Conservation (phyloP, 2,329 filamentous ascomycete genomes). For the Verticillium klebahnii region DNA sequence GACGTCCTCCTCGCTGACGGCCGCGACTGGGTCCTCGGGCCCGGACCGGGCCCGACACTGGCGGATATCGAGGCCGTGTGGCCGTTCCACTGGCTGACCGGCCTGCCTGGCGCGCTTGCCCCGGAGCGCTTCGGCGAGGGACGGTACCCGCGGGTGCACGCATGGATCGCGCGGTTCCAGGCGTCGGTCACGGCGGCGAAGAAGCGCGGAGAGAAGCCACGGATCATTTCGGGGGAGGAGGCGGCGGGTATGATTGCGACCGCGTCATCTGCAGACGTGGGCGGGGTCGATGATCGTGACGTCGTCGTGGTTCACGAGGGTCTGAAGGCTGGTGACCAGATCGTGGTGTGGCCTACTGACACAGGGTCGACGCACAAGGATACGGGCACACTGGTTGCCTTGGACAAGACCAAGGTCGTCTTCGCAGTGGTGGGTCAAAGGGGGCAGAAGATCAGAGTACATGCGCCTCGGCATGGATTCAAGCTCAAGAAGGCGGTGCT, state of each 20-base stretch:
- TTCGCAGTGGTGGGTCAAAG: constrained; percentile 43
- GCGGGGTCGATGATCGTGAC: neutral
- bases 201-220: constrained; percentile 25
- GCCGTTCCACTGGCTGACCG: constrained; percentile 61
- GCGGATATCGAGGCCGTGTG: constrained; percentile 68
- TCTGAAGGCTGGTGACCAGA: constrained; percentile 46
- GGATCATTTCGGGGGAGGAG: constrained; percentile 46
- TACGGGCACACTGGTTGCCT: constrained; percentile 46
- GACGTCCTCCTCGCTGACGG: constrained; percentile 59
- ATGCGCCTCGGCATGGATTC: constrained; percentile 59
- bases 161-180: constrained; percentile 61
- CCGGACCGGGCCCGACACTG: constrained; percentile 41
- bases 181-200: constrained; percentile 37
- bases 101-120: constrained; percentile 51
- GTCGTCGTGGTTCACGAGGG: constrained; percentile 31
- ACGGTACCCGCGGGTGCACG: constrained; percentile 55
- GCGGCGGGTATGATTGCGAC: constrained; percentile 42
- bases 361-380: constrained; percentile 57
- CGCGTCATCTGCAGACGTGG: constrained; percentile 9
- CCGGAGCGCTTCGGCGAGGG: constrained; percentile 42
- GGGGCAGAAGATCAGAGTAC: constrained; percentile 42
- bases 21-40: constrained; percentile 58
- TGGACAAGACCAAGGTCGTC: constrained; percentile 52
- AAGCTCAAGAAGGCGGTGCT: constrained; percentile 32
- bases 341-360: constrained; percentile 60